phyloP scores from a whole-genome alignment of 805 yeast genomes.

The Brettanomyces anomalus region DNA sequence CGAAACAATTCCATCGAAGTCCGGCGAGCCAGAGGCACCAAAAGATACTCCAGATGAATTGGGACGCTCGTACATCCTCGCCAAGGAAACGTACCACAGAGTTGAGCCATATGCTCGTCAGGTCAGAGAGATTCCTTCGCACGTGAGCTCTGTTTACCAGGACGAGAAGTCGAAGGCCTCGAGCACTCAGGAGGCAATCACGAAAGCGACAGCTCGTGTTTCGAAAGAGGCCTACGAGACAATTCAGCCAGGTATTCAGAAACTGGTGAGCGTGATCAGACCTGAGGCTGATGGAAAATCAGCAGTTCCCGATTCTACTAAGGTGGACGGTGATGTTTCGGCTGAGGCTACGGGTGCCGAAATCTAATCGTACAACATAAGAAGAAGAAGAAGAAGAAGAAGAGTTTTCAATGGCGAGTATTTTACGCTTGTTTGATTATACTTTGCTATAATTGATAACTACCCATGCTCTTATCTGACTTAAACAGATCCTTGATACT shows the following conservation, averaged over 20 bases:
- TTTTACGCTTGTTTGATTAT: too few species aligned
- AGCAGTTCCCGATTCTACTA: too few species aligned
- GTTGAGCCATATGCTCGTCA: constrained; percentile 19
- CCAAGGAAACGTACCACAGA: constrained; percentile 20
- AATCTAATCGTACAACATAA: too few species aligned
- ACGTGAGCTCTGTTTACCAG: constrained; percentile 23
- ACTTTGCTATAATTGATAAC: too few species aligned
- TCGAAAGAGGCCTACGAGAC: constrained; percentile 27
- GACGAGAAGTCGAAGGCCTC: constrained; percentile 21
- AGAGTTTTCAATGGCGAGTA: too few species aligned
- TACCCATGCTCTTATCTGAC: too few species aligned
- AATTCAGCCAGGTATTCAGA: constrained; percentile 24
- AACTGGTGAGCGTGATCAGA: constrained; percentile 11
- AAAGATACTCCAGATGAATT: constrained; percentile 16
- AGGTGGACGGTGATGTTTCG: too few species aligned
- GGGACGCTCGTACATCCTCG: constrained; percentile 17
- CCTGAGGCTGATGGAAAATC: not conserved
- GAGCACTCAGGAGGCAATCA: constrained; percentile 25
- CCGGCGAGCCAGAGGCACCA: constrained; percentile 2
- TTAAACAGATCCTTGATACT: too few species aligned
- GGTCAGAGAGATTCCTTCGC: constrained; percentile 21
- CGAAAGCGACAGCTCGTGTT: constrained; percentile 28
- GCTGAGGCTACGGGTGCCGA: too few species aligned
- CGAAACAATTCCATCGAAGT: constrained; percentile 18
- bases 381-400: too few species aligned